phyloP scores from a whole-genome alignment of 805 yeast genomes.

The Metschnikowia orientalis region DNA sequence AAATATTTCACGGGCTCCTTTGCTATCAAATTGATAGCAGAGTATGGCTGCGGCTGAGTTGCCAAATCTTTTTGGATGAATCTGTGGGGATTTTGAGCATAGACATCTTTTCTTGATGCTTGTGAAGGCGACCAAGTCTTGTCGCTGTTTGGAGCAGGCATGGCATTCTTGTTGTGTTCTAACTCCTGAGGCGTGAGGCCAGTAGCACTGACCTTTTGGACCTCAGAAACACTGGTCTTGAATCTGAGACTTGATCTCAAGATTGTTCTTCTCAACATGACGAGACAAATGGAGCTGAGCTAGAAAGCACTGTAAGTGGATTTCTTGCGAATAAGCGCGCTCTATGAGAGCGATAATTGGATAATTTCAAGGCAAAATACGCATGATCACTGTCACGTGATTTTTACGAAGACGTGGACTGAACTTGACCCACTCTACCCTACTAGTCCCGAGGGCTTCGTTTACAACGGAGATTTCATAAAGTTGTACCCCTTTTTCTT shows the following conservation, averaged over 20 bases:
- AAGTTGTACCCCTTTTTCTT: slow-evolving; percentile 1
- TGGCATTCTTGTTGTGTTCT: slow-evolving; percentile 25
- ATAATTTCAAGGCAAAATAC: too few species aligned
- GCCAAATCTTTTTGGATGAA: slow-evolving; percentile 67
- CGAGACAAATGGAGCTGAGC: slow-evolving; percentile 1
- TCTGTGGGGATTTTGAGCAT: slow-evolving; percentile 50
- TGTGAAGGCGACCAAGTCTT: slow-evolving; percentile 72
- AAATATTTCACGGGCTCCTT: slow-evolving; percentile 67
- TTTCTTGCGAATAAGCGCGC: slow-evolving; percentile 5
- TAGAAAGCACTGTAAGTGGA: too few species aligned
- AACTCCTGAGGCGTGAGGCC: slow-evolving; percentile 19
- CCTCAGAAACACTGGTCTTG: slow-evolving; percentile 13
- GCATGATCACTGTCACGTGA: too few species aligned
- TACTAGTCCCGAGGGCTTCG: neutral
- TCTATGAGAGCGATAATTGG: slow-evolving; percentile 5
- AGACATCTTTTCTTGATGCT: slow-evolving; percentile 52
- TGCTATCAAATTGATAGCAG: slow-evolving; percentile 80
- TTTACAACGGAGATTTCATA: slow-evolving; percentile 1
- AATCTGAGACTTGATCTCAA: slow-evolving; percentile 10
- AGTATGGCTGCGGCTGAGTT: slow-evolving; percentile 71
- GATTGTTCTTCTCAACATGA: slow-evolving; percentile 10
- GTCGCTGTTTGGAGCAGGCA: slow-evolving; percentile 75
- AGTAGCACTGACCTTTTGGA: slow-evolving; percentile 12
- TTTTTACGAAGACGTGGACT: too few species aligned
- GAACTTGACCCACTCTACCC: neutral